A percentile compares a stretch with the other conserved stretches of the same genome.
phyloP scores from a whole-genome alignment of 2,329 filamentous ascomycete genomes.

The Aureobasidium sp. region DNA sequence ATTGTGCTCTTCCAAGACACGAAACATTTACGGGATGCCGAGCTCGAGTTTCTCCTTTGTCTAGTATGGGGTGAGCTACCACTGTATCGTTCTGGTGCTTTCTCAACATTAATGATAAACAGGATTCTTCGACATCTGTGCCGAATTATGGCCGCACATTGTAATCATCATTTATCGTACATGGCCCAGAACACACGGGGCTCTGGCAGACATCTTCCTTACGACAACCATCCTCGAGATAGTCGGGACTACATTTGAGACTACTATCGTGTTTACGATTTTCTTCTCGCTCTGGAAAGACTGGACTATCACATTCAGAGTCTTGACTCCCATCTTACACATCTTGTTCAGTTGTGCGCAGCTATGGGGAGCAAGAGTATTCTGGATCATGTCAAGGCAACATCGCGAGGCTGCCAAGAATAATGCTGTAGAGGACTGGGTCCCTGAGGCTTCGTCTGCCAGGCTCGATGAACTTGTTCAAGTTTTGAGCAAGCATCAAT shows the following conservation, averaged over 20 bases:
- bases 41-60: constrained; percentile 43
- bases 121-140: constrained; percentile 54
- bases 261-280: constrained; percentile 48
- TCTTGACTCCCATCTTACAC: constrained; percentile 49
- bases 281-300: constrained; percentile 47
- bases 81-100: no score
- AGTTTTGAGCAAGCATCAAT: no score
- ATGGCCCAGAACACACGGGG: constrained; percentile 41
- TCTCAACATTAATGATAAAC: not conserved
- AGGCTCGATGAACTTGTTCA: no score
- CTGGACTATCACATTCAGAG: constrained; percentile 50
- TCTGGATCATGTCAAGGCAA: constrained; percentile 44
- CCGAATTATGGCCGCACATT: constrained; percentile 52
- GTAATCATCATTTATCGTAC: constrained; percentile 52
- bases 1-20: constrained; percentile 42
- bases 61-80: constrained; percentile 43
- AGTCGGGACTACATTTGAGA: constrained; percentile 45
- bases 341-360: constrained; percentile 47
- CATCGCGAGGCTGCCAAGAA: constrained; percentile 23
- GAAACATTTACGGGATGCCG: constrained; percentile 35
- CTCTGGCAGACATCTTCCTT: constrained; percentile 45
- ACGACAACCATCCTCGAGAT: constrained; percentile 42
- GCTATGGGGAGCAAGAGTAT: constrained; percentile 47
- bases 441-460: no score
- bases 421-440: not conserved